Evolutionary conservation across 2,329 filamentous ascomycete genomes (phyloP).

Genomic region (Calonectria crousiana): DNA sequence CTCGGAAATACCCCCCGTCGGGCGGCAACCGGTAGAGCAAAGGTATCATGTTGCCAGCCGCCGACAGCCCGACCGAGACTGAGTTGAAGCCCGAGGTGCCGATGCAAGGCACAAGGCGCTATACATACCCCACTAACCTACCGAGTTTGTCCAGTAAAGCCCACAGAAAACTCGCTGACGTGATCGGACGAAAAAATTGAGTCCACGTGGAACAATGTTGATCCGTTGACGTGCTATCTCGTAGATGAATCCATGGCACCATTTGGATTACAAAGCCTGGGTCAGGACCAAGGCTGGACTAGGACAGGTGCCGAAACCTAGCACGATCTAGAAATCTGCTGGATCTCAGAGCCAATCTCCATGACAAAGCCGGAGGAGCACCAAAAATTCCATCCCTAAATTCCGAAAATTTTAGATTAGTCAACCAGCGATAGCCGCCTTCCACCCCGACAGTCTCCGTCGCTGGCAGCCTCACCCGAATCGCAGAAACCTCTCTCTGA

Average conservation of each 20-base stretch:
- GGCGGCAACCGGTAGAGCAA: conserved; percentile 15
- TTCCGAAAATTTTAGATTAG: not conserved
- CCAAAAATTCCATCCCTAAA: not conserved
- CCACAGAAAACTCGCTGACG: not conserved
- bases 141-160: not conserved
- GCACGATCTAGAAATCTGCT: not conserved
- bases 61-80: conserved; percentile 28
- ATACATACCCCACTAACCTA: not conserved
- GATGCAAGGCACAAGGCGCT: conserved; percentile 17
- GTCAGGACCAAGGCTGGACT: not conserved
- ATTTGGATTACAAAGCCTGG: not conserved
- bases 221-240: not conserved
- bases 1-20: conserved; percentile 5
- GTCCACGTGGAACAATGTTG: not conserved
- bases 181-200: not conserved
- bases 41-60: conserved; percentile 4
- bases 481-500: not conserved
- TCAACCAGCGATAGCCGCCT: not conserved
- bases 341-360: not conserved
- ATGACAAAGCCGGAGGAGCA: not conserved
- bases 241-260: not conserved
- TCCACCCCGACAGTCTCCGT: not conserved
- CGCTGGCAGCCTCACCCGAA: not conserved
- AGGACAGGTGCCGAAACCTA: not conserved
- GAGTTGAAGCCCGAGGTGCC: conserved; percentile 15